Evolutionary conservation across 73 alveolate species (phyloP).

Genomic region (Tetrahymena elliotti): DNA sequence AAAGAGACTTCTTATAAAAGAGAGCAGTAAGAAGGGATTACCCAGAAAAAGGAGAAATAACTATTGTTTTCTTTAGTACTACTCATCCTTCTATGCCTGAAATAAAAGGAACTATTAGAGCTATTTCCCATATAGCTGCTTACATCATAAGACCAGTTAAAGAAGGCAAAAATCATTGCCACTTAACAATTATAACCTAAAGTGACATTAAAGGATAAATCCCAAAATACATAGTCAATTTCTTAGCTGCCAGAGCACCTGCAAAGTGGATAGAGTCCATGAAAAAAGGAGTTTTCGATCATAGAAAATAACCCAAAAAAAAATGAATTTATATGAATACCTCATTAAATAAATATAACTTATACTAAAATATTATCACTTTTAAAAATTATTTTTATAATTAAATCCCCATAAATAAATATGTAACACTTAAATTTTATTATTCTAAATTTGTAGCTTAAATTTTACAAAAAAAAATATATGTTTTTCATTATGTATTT

Average conservation of each 20-base stretch:
- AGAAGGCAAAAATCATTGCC: background rate
- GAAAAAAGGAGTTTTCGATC: background rate
- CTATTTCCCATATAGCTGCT: background rate
- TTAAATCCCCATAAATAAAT: no score
- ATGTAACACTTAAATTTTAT: no score
- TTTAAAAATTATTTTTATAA: no score
- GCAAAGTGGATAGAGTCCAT: background rate
- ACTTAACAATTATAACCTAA: background rate
- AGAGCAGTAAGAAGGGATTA: background rate
- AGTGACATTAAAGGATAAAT: background rate
- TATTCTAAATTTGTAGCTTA: no score
- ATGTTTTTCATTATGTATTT: no score
- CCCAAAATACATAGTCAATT: background rate
- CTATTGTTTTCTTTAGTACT: background rate
- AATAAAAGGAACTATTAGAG: background rate
- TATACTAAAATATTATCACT: background rate
- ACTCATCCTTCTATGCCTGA: background rate
- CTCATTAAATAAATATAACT: background rate
- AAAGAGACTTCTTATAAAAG: background rate
- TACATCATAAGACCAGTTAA: background rate
- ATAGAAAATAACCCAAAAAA: background rate
- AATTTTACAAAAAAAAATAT: no score
- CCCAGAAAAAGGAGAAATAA: background rate
- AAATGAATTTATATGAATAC: background rate
- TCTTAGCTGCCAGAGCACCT: background rate